Evolutionary conservation across 805 yeast genomes (phyloP).

Genomic region (Candida jianshihensis): DNA sequence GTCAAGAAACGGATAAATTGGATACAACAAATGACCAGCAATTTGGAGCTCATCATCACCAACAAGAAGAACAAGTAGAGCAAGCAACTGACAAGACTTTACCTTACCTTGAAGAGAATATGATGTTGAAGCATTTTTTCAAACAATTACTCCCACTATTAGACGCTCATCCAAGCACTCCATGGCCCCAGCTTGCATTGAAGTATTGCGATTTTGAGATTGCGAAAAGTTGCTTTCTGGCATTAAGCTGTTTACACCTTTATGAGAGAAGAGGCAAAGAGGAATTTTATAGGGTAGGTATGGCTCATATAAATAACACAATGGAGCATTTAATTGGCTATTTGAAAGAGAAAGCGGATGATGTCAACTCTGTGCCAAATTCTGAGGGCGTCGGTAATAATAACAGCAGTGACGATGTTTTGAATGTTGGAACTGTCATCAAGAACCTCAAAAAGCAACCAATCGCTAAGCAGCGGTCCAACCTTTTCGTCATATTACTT

Average conservation of each 20-base stretch:
- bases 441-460: slow-evolving; percentile 29
- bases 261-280: slow-evolving; percentile 47
- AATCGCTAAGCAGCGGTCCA: slow-evolving; percentile 28
- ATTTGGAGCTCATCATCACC: neutral
- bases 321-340: slow-evolving; percentile 47
- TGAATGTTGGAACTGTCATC: slow-evolving; percentile 30
- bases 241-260: slow-evolving; percentile 50
- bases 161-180: slow-evolving; percentile 55
- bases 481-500: slow-evolving; percentile 41
- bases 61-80: neutral
- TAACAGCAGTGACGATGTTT: slow-evolving; percentile 10
- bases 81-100: slow-evolving; percentile 7
- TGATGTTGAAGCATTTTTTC: slow-evolving; percentile 50
- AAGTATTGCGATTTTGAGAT: slow-evolving; percentile 51
- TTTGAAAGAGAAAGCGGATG: slow-evolving; percentile 25
- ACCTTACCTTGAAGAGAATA: slow-evolving; percentile 42
- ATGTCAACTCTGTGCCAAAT: neutral
- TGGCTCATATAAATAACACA: slow-evolving; percentile 47
- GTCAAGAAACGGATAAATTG: too few species aligned
- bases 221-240: slow-evolving; percentile 51
- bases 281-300: slow-evolving; percentile 45
- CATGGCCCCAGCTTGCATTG: slow-evolving; percentile 55
- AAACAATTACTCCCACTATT: slow-evolving; percentile 43
- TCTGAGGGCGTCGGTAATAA: slow-evolving; percentile 1
- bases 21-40: neutral